Conservation (phyloP, 257 asterid genomes). For the Cynanchum wilfordii region DNA sequence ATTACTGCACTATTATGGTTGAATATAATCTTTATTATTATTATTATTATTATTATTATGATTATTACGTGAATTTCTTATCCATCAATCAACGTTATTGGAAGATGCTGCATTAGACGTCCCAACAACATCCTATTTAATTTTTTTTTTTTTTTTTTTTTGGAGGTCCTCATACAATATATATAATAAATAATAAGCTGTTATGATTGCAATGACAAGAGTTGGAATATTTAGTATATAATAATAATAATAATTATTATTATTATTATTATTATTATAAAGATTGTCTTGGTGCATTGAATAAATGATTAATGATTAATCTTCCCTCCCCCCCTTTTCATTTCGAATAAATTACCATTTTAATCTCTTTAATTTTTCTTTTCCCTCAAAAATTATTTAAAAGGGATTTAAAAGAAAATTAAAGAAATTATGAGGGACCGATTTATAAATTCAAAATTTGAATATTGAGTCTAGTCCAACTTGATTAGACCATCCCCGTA, state of each 20-base stretch:
- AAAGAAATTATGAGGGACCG: too few species aligned
- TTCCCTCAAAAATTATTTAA: too few species aligned
- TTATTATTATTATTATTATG: background rate
- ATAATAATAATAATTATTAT: background rate
- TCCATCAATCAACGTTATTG: background rate
- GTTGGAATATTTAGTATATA: background rate
- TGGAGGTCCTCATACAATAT: background rate
- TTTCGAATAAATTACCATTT: background rate
- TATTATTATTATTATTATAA: background rate
- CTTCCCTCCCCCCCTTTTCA: too few species aligned
- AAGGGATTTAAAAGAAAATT: too few species aligned
- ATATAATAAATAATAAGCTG: background rate
- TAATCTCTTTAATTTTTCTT: too few species aligned
- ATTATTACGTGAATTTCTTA: background rate
- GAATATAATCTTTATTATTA: background rate
- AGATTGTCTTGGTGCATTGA: background rate
- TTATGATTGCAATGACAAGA: background rate
- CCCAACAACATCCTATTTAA: background rate
- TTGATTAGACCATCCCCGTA: too few species aligned
- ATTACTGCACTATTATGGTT: background rate
- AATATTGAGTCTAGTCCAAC: too few species aligned
- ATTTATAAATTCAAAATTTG: too few species aligned
- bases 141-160: background rate
- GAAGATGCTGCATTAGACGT: background rate
- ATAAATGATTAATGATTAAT: background rate